phyloP scores from a whole-genome alignment of 2,329 filamentous ascomycete genomes.

The Aspergillus caelatus region DNA sequence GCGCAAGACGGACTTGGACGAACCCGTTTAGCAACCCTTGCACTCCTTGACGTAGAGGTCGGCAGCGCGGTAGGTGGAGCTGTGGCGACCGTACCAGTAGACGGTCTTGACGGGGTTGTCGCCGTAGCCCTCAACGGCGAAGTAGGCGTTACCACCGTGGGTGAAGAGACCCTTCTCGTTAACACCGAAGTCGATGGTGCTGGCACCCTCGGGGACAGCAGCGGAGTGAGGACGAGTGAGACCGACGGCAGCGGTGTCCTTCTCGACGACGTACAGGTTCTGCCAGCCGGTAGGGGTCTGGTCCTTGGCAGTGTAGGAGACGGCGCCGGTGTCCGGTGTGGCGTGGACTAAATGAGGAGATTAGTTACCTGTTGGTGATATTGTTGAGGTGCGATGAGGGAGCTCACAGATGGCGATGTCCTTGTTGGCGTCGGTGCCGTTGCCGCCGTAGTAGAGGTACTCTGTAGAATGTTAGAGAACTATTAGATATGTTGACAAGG shows the following conservation, averaged over 20 bases:
- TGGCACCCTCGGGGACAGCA: slow-evolving; percentile 27
- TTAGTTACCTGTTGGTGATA: neutral
- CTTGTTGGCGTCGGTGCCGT: slow-evolving; percentile 19
- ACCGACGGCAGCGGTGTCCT: slow-evolving; percentile 25
- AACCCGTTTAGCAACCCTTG: slow-evolving; percentile 22
- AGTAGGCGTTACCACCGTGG: slow-evolving; percentile 29
- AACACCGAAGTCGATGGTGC: slow-evolving; percentile 25
- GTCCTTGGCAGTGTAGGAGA: slow-evolving; percentile 28
- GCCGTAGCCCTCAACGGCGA: slow-evolving; percentile 28
- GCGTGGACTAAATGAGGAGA: slow-evolving; percentile 15
- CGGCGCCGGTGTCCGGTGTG: slow-evolving; percentile 18
- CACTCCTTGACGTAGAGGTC: slow-evolving; percentile 15
- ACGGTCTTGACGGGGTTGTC: slow-evolving; percentile 25
- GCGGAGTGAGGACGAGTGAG: slow-evolving; percentile 34
- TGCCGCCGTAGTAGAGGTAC: slow-evolving; percentile 25
- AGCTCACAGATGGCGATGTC: slow-evolving; percentile 27
- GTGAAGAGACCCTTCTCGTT: slow-evolving; percentile 32
- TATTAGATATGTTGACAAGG: neutral
- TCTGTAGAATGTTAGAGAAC: slow-evolving; percentile 14
- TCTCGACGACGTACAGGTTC: slow-evolving; percentile 30
- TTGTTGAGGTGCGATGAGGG: too few species aligned
- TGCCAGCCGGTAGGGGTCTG: slow-evolving; percentile 29
- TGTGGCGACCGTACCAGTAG: slow-evolving; percentile 32
- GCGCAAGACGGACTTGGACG: too few species aligned
- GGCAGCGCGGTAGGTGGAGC: slow-evolving; percentile 19